Conservation (phyloP, 1,284 basidiomycete species). For the Porodaedalea pini region DNA sequence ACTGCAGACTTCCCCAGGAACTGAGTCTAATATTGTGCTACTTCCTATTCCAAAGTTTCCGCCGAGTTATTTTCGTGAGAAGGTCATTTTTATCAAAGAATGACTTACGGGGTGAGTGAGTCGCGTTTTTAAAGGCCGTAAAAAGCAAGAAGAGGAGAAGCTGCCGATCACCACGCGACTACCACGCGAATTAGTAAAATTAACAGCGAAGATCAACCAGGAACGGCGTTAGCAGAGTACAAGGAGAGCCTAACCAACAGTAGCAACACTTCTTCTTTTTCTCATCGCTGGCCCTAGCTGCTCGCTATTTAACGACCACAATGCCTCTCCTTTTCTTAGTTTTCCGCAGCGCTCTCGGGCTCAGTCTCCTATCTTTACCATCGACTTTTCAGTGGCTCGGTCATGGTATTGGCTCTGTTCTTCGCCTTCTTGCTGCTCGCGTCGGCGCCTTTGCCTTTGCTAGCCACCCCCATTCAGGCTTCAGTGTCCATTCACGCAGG, state of each 20-base stretch:
- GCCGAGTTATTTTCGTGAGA: too few species aligned
- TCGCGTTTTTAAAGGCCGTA: too few species aligned
- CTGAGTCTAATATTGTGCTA: too few species aligned
- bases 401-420: not conserved
- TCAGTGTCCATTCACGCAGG: not conserved
- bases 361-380: not conserved
- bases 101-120: too few species aligned
- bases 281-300: not conserved
- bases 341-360: not conserved
- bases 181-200: not conserved
- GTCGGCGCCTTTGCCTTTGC: not conserved
- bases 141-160: not conserved
- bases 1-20: too few species aligned
- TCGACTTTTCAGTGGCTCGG: not conserved
- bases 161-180: not conserved
- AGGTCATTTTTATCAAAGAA: too few species aligned
- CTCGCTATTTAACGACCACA: not conserved
- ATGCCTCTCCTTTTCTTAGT: not conserved
- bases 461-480: not conserved
- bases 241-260: not conserved
- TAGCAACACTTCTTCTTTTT: not conserved
- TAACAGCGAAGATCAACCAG: not conserved
- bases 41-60: too few species aligned
- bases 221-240: not conserved
- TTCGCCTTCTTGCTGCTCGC: not conserved